These are phyloP conservation scores for Omphalea diandra DNA, from an alignment of 441 rosid genomes.

Conservation along the genomic window DNA sequence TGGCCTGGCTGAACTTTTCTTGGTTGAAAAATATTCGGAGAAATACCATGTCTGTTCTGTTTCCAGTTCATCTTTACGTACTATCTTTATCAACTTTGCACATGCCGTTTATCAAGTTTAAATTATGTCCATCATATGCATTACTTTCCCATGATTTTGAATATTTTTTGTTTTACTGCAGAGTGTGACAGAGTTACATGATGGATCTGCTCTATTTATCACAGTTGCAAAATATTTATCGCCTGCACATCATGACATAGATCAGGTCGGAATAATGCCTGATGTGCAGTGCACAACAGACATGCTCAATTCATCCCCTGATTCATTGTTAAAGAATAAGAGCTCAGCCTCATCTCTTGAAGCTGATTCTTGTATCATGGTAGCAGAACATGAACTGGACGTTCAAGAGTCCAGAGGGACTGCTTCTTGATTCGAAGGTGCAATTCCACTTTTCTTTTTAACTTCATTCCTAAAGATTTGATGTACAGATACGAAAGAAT, in stretches of 20 bases:
- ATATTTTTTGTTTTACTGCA: slow-evolving; percentile 23
- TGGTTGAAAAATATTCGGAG: not conserved
- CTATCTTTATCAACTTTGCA: not conserved
- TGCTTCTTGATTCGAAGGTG: slow-evolving; percentile 53
- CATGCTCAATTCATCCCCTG: slow-evolving; percentile 50
- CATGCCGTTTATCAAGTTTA: not conserved
- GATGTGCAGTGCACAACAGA: slow-evolving; percentile 69
- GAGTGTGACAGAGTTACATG: slow-evolving; percentile 85
- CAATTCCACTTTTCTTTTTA: not conserved
- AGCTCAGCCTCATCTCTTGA: slow-evolving; percentile 59
- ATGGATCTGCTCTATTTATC: slow-evolving; percentile 83
- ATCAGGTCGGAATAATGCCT: slow-evolving; percentile 67
- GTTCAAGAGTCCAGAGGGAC: slow-evolving; percentile 55
- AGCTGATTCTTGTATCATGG: slow-evolving; percentile 87
- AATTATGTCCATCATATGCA: not conserved
- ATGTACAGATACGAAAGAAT: slow-evolving; percentile 13
- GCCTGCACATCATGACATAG: slow-evolving; percentile 69
- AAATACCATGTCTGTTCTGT: not conserved
- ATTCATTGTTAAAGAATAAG: slow-evolving; percentile 38
- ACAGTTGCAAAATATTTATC: slow-evolving; percentile 91
- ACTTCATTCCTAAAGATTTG: not conserved
- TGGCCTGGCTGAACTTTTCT: not conserved
- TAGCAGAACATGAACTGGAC: slow-evolving; percentile 84
- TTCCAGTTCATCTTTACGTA: not conserved
- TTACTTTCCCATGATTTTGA: not conserved